Percentiles rank a stretch among this genome's conserved stretches.
phyloP scores from a whole-genome alignment of 2,329 filamentous ascomycete genomes.

The Graphilbum sp. region DNA sequence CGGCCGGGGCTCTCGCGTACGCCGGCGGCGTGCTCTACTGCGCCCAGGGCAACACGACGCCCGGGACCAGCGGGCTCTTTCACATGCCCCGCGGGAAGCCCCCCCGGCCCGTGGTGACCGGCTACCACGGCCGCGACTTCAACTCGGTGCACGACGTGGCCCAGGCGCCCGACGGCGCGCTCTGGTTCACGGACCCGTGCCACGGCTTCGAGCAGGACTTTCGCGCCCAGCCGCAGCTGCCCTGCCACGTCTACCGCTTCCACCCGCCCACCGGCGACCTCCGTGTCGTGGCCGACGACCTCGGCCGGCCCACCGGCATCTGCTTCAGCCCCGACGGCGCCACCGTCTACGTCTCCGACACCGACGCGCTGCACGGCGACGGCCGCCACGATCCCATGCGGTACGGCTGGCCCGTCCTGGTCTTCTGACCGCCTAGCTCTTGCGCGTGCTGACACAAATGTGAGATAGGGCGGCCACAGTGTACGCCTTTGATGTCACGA shows the following conservation, averaged over 20 bases:
- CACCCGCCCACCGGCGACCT: conserved; percentile 22
- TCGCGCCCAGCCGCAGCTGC: conserved; percentile 24
- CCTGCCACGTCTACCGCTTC: conserved; percentile 31
- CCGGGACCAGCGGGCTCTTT: conserved; percentile 20
- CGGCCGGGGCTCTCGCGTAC: conserved; percentile 47
- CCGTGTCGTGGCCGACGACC: conserved; percentile 29
- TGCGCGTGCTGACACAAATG: too few species aligned
- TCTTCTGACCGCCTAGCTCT: not conserved
- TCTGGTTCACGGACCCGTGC: conserved; percentile 34
- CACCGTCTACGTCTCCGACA: conserved; percentile 27
- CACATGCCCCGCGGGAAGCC: conserved; percentile 18
- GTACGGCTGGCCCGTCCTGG: conserved; percentile 8
- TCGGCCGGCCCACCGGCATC: conserved; percentile 25
- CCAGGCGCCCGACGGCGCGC: conserved; percentile 18
- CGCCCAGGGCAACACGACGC: conserved; percentile 10
- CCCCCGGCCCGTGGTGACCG: conserved; percentile 21
- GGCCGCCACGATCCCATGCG: conserved; percentile 14
- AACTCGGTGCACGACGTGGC: conserved; percentile 29
- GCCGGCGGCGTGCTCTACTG: conserved; percentile 11
- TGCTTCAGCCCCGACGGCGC: conserved; percentile 20
- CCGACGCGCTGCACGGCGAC: conserved; percentile 15
- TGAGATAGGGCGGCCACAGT: conserved; percentile 22
- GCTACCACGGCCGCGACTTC: conserved; percentile 27
- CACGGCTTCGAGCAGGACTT: conserved; percentile 28
- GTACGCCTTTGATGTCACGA: conserved; percentile 31